Evolutionary conservation across 768 basidiomycete species (phyloP), one percentile per base, ranked within the genome.

Genomic region (Lactifluus pinguis): DNA sequence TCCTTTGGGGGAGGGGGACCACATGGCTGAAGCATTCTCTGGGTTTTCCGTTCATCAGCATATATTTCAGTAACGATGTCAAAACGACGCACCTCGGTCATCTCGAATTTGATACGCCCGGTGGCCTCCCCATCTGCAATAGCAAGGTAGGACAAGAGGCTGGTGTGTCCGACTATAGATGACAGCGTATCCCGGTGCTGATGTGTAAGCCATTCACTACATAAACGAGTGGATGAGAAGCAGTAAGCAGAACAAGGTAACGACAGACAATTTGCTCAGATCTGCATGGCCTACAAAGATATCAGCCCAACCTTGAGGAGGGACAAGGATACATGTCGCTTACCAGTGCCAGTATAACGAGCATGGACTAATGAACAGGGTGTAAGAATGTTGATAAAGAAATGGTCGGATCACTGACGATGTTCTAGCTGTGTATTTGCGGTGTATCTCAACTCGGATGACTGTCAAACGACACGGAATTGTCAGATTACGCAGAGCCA

Each of bases 371-470:
- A 25, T 60, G 36, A 64, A 58, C 60, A 63, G 25, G 11, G 63
- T 66, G 51, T 62, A 49, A 68, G 48, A 61, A 58, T 36, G 49
- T 41, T 44, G 38, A 59, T 51, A 39, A 53, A 30, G 57, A 55
- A 25, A 30, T 14, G 13, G 53, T 52, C n/a, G 30, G 32, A 32
- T 34, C 17, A 80, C 92, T 73, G 68, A 95, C 95, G 76, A 74
- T 97, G 94, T 73, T 97, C 93, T 30, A 95, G 75, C 72, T 98
- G 95, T 13, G 95, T 95, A 71, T 95, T 98, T 15, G 92, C 93
- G 0, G 95, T 98, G 70, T 98, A 97, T 68, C 95, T 80, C 5
- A 97, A 79, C 73, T 98, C 95, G 44, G 91, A 94, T 53, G 89
- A 89, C 89, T 92, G 68, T 57, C 8, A 59, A 49, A 50, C 32